phyloP scores from a whole-genome alignment of 495 filamentous ascomycete species.

The Penicillium arizonense region DNA sequence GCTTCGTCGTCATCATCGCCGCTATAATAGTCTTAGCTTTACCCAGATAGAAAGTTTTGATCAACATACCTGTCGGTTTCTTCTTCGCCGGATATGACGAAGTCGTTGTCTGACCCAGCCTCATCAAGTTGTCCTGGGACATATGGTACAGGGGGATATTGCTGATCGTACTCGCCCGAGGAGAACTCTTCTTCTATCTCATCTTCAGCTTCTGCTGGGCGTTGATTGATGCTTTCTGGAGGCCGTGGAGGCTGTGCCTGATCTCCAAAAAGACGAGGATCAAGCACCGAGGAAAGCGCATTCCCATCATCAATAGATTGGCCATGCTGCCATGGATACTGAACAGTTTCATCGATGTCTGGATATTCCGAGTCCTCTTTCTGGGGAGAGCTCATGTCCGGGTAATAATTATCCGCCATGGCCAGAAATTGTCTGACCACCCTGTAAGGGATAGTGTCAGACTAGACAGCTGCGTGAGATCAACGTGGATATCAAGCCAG shows the following conservation, averaged over 20 bases:
- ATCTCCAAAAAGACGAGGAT: conserved; percentile 41
- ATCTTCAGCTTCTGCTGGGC: conserved; percentile 8
- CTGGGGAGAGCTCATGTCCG: conserved; percentile 10
- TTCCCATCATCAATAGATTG: conserved; percentile 16
- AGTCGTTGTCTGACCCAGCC: conserved; percentile 25
- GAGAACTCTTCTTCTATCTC: conserved; percentile 1
- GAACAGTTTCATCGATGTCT: conserved; percentile 36
- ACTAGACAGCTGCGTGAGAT: too few relatives aligned
- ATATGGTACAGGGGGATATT: background rate
- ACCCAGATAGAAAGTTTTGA: background rate
- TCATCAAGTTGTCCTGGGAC: background rate
- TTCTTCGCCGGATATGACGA: conserved; percentile 19
- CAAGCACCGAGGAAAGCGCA: conserved; percentile 31
- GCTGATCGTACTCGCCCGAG: background rate
- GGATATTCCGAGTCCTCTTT: conserved; percentile 32
- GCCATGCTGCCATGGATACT: conserved; percentile 36
- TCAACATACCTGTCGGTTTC: conserved; percentile 36
- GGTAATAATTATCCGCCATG: conserved; percentile 21
- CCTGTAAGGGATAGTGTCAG: background rate
- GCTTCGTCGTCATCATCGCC: conserved; percentile 20
- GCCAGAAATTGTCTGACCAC: background rate
- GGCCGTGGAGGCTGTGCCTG: conserved; percentile 10
- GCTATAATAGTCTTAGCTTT: background rate
- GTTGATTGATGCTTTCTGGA: conserved; percentile 6
- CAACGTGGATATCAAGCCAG: conserved; percentile 15